Evolutionary conservation across 2,329 filamentous ascomycete genomes (phyloP).

Genomic region (Aspergillus ochraceus): DNA sequence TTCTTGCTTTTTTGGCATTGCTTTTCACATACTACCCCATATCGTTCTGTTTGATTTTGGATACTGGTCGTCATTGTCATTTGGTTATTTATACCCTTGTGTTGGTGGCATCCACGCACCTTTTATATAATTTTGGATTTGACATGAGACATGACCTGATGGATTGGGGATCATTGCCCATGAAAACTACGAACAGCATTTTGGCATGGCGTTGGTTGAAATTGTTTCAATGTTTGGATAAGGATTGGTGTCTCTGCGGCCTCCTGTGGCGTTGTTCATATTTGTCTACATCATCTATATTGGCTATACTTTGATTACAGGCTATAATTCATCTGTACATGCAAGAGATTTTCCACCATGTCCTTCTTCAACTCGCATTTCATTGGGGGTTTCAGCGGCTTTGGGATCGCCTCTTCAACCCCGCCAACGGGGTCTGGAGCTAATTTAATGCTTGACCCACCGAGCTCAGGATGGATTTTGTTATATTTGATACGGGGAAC

Average conservation of each 20-base stretch:
- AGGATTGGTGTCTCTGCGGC: not conserved
- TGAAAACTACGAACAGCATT: constrained; percentile 13
- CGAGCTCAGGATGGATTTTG: not conserved
- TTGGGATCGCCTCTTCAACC: not conserved
- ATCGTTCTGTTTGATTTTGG: not conserved
- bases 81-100: constrained; percentile 4
- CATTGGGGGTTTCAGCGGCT: not conserved
- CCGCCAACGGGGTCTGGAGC: constrained; percentile 9
- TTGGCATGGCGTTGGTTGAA: not conserved
- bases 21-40: constrained; percentile 2
- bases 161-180: constrained; percentile 7
- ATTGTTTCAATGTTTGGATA: not conserved
- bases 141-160: constrained; percentile 17
- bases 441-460: constrained; percentile 9
- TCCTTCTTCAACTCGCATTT: not conserved
- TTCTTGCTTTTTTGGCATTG: not conserved
- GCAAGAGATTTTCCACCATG: not conserved
- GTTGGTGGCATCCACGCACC: not conserved
- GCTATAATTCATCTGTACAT: not conserved
- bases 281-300: not conserved
- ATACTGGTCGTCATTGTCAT: not conserved
- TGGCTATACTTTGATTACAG: not conserved
- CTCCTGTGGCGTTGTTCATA: not conserved
- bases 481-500: not conserved
- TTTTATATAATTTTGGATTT: constrained; percentile 3